Evolutionary conservation across 805 yeast genomes (phyloP).

Genomic region (Candida quercuum): DNA sequence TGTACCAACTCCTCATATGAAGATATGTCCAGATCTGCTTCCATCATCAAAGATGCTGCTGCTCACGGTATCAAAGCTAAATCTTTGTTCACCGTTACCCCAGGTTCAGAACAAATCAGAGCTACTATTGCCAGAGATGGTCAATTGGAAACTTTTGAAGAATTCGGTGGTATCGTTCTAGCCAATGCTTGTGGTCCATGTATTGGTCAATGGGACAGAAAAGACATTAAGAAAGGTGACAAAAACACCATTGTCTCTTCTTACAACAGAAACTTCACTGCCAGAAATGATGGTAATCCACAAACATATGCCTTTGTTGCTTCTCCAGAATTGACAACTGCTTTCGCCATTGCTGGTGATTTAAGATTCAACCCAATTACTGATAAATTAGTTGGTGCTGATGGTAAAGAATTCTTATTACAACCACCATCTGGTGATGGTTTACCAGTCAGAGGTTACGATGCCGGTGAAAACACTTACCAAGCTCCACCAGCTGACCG

Average conservation of each 20-base stretch:
- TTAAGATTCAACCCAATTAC: slow-evolving; percentile 94
- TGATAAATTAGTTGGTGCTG: slow-evolving; percentile 79
- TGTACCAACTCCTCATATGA: slow-evolving; percentile 98
- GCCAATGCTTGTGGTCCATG: slow-evolving; percentile 99
- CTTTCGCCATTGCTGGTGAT: slow-evolving; percentile 93
- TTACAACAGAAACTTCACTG: slow-evolving; percentile 96
- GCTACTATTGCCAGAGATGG: slow-evolving; percentile 98
- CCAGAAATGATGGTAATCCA: slow-evolving; percentile 98
- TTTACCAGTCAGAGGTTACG: slow-evolving; percentile 86
- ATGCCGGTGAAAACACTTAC: slow-evolving; percentile 90
- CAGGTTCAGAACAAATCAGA: slow-evolving; percentile 98
- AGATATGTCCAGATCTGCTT: slow-evolving; percentile 96
- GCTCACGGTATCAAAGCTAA: slow-evolving; percentile 87
- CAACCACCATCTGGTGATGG: slow-evolving; percentile 86
- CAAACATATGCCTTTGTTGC: slow-evolving; percentile 96
- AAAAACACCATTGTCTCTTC: slow-evolving; percentile 96
- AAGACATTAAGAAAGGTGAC: slow-evolving; percentile 86
- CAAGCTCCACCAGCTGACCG: slow-evolving; percentile 96
- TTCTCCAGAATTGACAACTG: slow-evolving; percentile 94
- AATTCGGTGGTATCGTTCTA: slow-evolving; percentile 88
- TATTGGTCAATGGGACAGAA: slow-evolving; percentile 99
- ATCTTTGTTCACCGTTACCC: slow-evolving; percentile 89
- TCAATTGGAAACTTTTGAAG: slow-evolving; percentile 78
- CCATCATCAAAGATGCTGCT: slow-evolving; percentile 88
- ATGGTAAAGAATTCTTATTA: slow-evolving; percentile 88